These are phyloP conservation scores for Niveomyces coronatus DNA, from an alignment of 2,329 filamentous ascomycete species.

Conservation along the genomic window DNA sequence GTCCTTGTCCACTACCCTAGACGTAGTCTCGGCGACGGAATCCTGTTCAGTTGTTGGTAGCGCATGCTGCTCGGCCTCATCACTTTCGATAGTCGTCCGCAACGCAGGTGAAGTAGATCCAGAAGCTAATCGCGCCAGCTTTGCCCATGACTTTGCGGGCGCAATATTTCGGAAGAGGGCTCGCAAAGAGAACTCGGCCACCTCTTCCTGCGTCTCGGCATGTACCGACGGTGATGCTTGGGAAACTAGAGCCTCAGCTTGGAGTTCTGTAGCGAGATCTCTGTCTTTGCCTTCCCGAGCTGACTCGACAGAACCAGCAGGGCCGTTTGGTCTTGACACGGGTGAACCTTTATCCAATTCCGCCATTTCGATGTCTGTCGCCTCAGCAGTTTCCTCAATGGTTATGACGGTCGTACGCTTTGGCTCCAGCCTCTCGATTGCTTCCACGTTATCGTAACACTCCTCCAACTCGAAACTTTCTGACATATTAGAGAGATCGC, in stretches of 20 bases:
- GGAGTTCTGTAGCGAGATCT: no score
- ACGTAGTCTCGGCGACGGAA: not conserved
- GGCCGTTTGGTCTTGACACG: no score
- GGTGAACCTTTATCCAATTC: no score
- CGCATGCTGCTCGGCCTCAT: not conserved
- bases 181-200: constrained; percentile 14
- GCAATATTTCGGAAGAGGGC: constrained; percentile 16
- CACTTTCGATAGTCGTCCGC: not conserved
- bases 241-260: constrained; percentile 20
- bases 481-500: constrained; percentile 2
- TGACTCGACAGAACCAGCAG: no score
- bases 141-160: constrained; percentile 17
- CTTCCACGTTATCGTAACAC: not conserved
- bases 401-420: no score
- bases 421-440: no score
- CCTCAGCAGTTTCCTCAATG: not conserved
- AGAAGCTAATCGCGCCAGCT: constrained; percentile 11
- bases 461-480: not conserved
- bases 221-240: constrained; percentile 8
- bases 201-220: constrained; percentile 1
- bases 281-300: no score
- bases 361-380: not conserved
- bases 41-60: constrained; percentile 2
- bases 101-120: not conserved
- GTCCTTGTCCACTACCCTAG: no score